Evolutionary conservation across 1,284 basidiomycete genomes (phyloP).

Genomic region (Tylopilus orsonianus): DNA sequence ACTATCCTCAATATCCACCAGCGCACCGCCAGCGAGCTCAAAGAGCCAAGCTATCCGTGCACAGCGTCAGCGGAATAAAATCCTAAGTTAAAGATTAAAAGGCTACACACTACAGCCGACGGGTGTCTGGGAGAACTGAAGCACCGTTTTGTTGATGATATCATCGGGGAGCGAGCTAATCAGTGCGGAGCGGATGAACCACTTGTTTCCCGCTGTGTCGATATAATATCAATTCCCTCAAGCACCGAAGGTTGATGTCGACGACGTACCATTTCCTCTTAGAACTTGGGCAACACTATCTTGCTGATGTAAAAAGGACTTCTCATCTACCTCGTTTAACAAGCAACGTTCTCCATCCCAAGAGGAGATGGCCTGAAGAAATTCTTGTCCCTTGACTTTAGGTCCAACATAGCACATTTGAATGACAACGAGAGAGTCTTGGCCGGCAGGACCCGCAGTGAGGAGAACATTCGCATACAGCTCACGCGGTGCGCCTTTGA

Average conservation of each 20-base stretch:
- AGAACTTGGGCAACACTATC: conserved; percentile 88
- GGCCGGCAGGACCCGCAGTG: conserved; percentile 80
- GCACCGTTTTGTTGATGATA: conserved; percentile 78
- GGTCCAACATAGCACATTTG: conserved; percentile 87
- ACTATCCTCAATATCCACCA: conserved; percentile 68
- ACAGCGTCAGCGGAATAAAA: background rate
- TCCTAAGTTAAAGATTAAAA: background rate
- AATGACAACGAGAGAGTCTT: conserved; percentile 83
- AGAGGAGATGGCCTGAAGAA: conserved; percentile 77
- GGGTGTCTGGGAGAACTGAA: conserved; percentile 77
- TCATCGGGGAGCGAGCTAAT: conserved; percentile 83
- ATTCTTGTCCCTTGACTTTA: conserved; percentile 73
- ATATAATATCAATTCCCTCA: background rate
- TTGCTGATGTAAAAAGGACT: conserved; percentile 85
- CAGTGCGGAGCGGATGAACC: conserved; percentile 84
- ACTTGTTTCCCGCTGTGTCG: conserved; percentile 68
- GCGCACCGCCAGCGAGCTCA: conserved; percentile 83
- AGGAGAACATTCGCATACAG: conserved; percentile 88
- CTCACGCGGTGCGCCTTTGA: conserved; percentile 83
- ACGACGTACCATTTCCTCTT: conserved; percentile 65
- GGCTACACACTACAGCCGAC: conserved; percentile 78
- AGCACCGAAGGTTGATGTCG: background rate
- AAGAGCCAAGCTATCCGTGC: conserved; percentile 75
- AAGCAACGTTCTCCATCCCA: conserved; percentile 84
- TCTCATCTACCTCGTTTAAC: conserved; percentile 87